These are phyloP conservation scores for Hamigera avellanea DNA, from an alignment of 495 filamentous ascomycete genomes.

Conservation along the genomic window DNA sequence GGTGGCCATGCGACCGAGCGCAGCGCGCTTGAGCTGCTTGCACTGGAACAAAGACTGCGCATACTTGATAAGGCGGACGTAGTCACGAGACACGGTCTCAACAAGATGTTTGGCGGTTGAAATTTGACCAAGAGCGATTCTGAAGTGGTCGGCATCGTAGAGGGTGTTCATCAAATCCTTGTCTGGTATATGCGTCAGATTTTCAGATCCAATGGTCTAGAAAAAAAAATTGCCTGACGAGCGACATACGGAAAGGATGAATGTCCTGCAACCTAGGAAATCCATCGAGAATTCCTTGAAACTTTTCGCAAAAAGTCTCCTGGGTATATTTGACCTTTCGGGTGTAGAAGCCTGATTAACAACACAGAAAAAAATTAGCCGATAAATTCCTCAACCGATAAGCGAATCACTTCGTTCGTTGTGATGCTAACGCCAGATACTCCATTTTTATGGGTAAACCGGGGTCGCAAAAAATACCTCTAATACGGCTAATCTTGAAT, in stretches of 20 bases:
- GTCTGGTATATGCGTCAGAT: constrained; percentile 31
- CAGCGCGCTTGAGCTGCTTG: constrained; percentile 85
- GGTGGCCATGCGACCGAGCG: constrained; percentile 90
- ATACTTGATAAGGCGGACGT: constrained; percentile 89
- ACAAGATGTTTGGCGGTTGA: constrained; percentile 94
- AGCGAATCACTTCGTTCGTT: not conserved
- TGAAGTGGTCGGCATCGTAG: constrained; percentile 97
- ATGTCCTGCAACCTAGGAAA: constrained; percentile 93
- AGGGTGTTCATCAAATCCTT: constrained; percentile 75
- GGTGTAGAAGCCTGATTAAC: constrained; percentile 68
- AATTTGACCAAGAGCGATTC: constrained; percentile 89
- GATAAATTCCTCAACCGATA: not conserved
- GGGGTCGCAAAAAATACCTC: constrained; percentile 37
- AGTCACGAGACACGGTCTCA: constrained; percentile 89
- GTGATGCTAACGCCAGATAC: no score
- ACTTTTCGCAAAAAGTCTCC: constrained; percentile 92
- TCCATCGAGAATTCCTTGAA: constrained; percentile 76
- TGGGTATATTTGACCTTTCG: constrained; percentile 99
- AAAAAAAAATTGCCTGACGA: constrained; percentile 5
- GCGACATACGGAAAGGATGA: constrained; percentile 80
- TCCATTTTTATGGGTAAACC: not conserved
- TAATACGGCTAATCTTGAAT: constrained; percentile 93
- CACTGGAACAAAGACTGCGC: constrained; percentile 92
- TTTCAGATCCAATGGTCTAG: constrained; percentile 4
- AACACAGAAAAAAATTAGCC: constrained; percentile 9